These are phyloP conservation scores for Brassica napus DNA, from an alignment of 345 rosid genomes.

Conservation along the genomic window Da-Ae NC_063446.1:22214501-22215000, in stretches of 20 bases:
- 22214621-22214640: constrained; percentile 60
- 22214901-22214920: constrained; percentile 78
- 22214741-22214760: constrained; percentile 78
- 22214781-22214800: constrained; percentile 76
- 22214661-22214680: constrained; percentile 44
- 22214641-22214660: constrained; percentile 47
- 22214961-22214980: constrained; percentile 61
- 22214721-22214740: constrained; percentile 36
- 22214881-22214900: constrained; percentile 57
- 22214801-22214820: constrained; percentile 43
- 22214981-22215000: constrained; percentile 54
- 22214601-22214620: constrained; percentile 59
- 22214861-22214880: constrained; percentile 74
- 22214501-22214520: constrained; percentile 69
- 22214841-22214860: constrained; percentile 63
- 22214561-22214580: constrained; percentile 81
- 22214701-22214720: constrained; percentile 89
- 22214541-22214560: constrained; percentile 65
- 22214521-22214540: constrained; percentile 36
- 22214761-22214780: constrained; percentile 57
- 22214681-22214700: constrained; percentile 49
- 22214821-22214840: neutral
- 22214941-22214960: constrained; percentile 68
- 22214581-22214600: constrained; percentile 43
- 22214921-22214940: constrained; percentile 75